Evolutionary conservation across 768 basidiomycete genomes (phyloP).

Genomic region (Suillus brevipes): DNA sequence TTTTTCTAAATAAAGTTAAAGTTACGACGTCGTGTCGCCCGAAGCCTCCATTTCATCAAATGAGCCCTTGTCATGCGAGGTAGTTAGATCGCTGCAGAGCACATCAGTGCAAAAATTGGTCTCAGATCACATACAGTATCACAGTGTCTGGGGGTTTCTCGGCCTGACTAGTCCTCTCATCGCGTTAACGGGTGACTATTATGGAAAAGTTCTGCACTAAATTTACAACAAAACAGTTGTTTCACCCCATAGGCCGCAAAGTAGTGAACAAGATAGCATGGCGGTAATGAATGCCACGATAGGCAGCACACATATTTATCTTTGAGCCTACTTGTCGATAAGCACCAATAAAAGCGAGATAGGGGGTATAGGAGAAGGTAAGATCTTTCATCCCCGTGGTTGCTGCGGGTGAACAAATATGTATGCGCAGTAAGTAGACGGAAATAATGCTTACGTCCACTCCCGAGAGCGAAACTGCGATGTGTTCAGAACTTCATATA

Average conservation of each 20-base stretch:
- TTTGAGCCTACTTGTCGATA: background rate
- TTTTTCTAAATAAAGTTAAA: background rate
- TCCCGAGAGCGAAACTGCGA: conserved; percentile 21
- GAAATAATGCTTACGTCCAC: conserved; percentile 46
- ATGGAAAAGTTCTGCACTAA: background rate
- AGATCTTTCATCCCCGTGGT: conserved; percentile 50
- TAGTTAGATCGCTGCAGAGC: background rate
- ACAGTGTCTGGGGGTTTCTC: background rate
- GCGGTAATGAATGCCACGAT: background rate
- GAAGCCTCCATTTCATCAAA: background rate
- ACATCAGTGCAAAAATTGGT: background rate
- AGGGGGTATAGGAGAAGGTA: conserved; percentile 59
- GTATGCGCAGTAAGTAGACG: conserved; percentile 14
- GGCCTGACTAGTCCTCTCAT: background rate
- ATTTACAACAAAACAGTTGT: background rate
- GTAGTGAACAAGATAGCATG: background rate
- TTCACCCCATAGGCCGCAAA: background rate
- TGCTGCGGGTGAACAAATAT: conserved; percentile 34
- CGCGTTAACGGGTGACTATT: too few relatives aligned
- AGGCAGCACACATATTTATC: background rate
- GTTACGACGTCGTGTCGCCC: background rate
- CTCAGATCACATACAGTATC: background rate
- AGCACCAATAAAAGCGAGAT: conserved; percentile 54
- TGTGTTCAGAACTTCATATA: too few relatives aligned
- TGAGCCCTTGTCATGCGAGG: background rate